A percentile compares a stretch with the other conserved stretches of the same genome.
phyloP scores from a whole-genome alignment of 2,329 filamentous ascomycete genomes.

The Ophiocordyceps camponoti-saundersi region DNA sequence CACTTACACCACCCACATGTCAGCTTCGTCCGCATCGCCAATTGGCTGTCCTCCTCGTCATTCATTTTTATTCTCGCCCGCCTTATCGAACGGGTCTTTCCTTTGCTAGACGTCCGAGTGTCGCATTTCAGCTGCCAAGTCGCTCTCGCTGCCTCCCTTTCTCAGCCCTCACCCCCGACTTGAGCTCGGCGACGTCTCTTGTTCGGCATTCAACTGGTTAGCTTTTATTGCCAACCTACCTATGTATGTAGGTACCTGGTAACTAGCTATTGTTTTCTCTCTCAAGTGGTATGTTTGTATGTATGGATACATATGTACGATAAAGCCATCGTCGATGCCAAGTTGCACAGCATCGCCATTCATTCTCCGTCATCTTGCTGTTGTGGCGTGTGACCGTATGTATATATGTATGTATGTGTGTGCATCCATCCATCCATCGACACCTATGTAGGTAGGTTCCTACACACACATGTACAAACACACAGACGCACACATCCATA shows the following conservation, averaged over 20 bases:
- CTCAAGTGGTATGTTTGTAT: too few species aligned
- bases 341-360: background rate
- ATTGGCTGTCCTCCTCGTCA: background rate
- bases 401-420: background rate
- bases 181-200: too few species aligned
- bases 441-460: background rate
- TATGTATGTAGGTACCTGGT: too few species aligned
- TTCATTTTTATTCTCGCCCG: too few species aligned
- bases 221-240: too few species aligned
- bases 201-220: too few species aligned
- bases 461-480: background rate
- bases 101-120: background rate
- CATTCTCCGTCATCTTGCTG: background rate
- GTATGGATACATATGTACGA: background rate
- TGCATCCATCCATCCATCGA: too few species aligned
- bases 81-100: too few species aligned
- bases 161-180: background rate
- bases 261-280: too few species aligned
- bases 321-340: background rate
- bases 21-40: background rate
- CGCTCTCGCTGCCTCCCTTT: background rate
- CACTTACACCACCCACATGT: background rate
- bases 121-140: slow-evolving; percentile 2
- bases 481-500: background rate
- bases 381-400: background rate